These are phyloP conservation scores for Sungouiozyma intestinalis DNA, from an alignment of 805 yeast genomes.

Conservation along the genomic window DNA sequence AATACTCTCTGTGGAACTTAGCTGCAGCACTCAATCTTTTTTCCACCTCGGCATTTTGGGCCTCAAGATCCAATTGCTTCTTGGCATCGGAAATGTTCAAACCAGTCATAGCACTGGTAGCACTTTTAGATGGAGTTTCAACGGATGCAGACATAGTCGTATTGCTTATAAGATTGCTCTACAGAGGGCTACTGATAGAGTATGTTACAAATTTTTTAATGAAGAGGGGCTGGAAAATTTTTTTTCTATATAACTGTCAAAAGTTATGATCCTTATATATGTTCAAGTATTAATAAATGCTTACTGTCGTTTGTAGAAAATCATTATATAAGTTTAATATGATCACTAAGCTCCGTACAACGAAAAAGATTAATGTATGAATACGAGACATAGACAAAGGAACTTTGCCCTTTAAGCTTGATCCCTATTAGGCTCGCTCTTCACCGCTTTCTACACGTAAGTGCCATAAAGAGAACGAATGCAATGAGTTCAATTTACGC, in stretches of 20 bases:
- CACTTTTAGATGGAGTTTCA: slow-evolving; percentile 63
- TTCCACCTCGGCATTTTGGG: slow-evolving; percentile 16
- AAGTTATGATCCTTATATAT: background rate
- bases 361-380: background rate
- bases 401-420: background rate
- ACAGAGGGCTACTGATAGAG: no score
- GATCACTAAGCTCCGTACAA: background rate
- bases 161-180: no score
- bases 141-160: background rate
- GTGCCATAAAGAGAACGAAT: background rate
- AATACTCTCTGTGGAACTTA: slow-evolving; percentile 42
- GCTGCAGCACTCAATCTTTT: slow-evolving; percentile 27
- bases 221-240: no score
- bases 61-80: slow-evolving; percentile 33
- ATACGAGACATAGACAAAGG: background rate
- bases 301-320: background rate
- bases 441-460: background rate
- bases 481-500: background rate
- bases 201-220: no score
- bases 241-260: background rate
- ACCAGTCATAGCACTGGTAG: slow-evolving; percentile 46
- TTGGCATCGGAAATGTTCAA: slow-evolving; percentile 39
- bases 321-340: background rate
- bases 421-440: background rate
- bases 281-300: background rate